Conservation (phyloP, 768 basidiomycete genomes). For the Podaxis sp. region DNA sequence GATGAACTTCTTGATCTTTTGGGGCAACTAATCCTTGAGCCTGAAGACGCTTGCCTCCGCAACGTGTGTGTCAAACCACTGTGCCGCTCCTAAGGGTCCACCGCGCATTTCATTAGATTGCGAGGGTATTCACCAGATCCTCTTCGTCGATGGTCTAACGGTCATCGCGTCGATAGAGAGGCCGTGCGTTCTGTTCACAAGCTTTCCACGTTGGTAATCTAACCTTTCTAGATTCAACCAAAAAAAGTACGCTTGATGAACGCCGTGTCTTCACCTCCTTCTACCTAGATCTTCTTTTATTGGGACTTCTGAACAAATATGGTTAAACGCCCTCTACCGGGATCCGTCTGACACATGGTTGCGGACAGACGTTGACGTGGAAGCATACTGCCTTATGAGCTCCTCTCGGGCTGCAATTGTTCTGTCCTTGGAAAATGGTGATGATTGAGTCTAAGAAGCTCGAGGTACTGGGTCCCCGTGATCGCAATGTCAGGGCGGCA, state of each 20-base stretch:
- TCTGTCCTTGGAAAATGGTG: not conserved
- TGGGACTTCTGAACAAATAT: not conserved
- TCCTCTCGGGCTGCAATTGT: not conserved
- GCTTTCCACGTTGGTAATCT: slow-evolving; percentile 3
- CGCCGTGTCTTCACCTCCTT: not conserved
- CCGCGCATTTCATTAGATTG: not conserved
- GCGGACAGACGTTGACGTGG: not conserved
- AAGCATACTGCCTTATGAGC: not conserved
- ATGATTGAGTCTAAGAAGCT: not conserved
- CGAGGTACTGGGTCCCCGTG: not conserved
- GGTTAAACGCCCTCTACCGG: not conserved
- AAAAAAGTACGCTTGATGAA: slow-evolving; percentile 8
- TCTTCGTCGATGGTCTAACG: not conserved
- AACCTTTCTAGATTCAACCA: not conserved
- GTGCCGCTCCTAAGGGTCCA: not conserved
- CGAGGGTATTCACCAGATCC: not conserved
- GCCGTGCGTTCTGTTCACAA: not conserved
- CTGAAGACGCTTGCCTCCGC: not conserved
- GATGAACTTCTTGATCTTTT: slow-evolving; percentile 1
- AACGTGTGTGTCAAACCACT: not conserved
- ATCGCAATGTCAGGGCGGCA: not conserved
- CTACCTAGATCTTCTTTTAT: not conserved
- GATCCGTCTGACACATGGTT: not conserved
- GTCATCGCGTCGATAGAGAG: not conserved
- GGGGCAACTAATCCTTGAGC: not conserved